A percentile compares a stretch with the other conserved stretches of the same genome.
These are phyloP conservation scores for Pseudotsuga menziesii DNA, from an alignment of 75 land plant species.

Conservation along the genomic window DNA sequence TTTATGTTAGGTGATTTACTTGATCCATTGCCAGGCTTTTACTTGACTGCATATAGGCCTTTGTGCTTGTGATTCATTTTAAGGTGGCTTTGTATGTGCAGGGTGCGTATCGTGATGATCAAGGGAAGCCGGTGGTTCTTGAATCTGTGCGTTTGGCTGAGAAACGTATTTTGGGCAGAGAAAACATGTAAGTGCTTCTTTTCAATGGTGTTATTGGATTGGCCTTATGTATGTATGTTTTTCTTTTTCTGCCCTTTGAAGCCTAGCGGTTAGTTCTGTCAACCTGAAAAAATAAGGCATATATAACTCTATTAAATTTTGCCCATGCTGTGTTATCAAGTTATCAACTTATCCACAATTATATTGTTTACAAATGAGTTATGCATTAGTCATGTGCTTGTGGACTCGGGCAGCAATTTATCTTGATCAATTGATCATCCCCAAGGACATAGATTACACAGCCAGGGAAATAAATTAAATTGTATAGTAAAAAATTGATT, in stretches of 20 bases:
- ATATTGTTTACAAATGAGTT: background rate
- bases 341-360: too few relatives aligned
- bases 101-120: slow-evolving; percentile 92
- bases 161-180: slow-evolving; percentile 61
- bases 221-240: background rate
- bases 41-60: background rate
- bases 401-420: too few relatives aligned
- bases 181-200: slow-evolving; percentile 48
- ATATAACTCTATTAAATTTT: background rate
- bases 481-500: too few relatives aligned
- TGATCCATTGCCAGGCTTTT: background rate
- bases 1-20: background rate
- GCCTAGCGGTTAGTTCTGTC: background rate
- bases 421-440: too few relatives aligned
- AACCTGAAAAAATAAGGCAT: background rate
- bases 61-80: slow-evolving; percentile 4
- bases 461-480: too few relatives aligned
- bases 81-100: slow-evolving; percentile 14
- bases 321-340: background rate
- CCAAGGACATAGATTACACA: too few relatives aligned
- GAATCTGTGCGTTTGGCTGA: slow-evolving; percentile 89
- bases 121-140: slow-evolving; percentile 89
- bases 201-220: background rate
- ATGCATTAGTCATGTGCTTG: too few relatives aligned
- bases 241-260: background rate